Evolutionary conservation across 208 protist genomes (phyloP), one percentile per base, ranked within the genome.

Genomic region (Trypanosoma grayi): DNA sequence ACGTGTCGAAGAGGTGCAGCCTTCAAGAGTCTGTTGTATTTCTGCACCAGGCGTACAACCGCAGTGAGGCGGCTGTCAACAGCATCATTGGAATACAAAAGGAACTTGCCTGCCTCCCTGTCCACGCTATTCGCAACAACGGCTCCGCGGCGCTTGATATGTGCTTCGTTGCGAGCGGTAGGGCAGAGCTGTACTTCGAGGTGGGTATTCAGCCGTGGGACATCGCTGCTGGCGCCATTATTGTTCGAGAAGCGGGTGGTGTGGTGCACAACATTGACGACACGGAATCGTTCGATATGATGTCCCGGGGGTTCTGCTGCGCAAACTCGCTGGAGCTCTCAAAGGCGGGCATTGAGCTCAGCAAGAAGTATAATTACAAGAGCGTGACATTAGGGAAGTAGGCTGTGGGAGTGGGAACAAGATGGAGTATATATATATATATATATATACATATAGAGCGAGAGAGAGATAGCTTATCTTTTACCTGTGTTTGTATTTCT

Each of bases 201-300:
- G 87, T 83, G 0, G 84, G 83, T n/a, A 75, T 90, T 39, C 52
- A 88, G 10, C 59, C 82, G 18, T 96, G 85, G 86, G 83, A 92
- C 48, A 75, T 85, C 33, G 84, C 85, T 1, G 91, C 91, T 5
- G 87, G 79, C 22, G 74, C 81, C 8, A 79, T 94, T 28, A 93
- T 96, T 59, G 74, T 96, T 14, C 73, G 77, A 7, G 87, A 96
- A 68, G 91, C 91, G 0, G 91, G 91, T 39, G 91, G 90, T 14
- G 78, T 94, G 5, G 83, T 94, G n/a, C 85, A 92, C 55, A 79
- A 89, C 70, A 77, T 92, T 22, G 82, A 94, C 14, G 66, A 81
- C 56, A 72, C 53, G 7, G 74, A 94, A 0, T 58, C 58, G 14
- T 79, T 86, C 16, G 77, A 87, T 61, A 55, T 94, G 7, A 77